Evolutionary conservation across 1,284 basidiomycete species (phyloP), one percentile per base, ranked within the genome.

Genomic region (Microbotryum violaceum): DNA sequence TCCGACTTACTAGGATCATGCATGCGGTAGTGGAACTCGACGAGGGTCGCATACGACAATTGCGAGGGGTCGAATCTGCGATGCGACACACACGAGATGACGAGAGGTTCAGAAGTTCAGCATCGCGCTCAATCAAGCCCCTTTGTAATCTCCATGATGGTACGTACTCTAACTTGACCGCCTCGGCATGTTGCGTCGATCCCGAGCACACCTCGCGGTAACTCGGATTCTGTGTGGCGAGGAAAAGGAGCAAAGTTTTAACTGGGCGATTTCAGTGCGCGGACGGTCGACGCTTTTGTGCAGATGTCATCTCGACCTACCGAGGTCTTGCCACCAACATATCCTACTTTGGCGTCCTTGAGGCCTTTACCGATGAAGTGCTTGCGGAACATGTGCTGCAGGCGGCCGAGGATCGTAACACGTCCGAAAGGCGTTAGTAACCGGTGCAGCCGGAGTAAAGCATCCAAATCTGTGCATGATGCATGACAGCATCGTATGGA

Each of bases 111-210:
- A 23, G 48, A n/a, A 16, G 29, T 21, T 31, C 21, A 49, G 48
- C 21, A n/a, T n/a, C n/a, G 69, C 93, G 96, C 27, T 80, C 80
- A 20, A 94, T 84, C 46, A 10, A 18, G 16, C 5, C 4, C 5
- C 37, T 3, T 42, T 42, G 37, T 18, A 2, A 42, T 18, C 37
- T 42, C 6, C 37, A 42, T 6, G 77, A 42, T 77, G 44, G 78
- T 1, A 87, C 88, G 75, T 93, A 98, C 71, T 87, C 84, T 66
- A 97, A 83, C 73, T 83, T 83, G 60, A 91, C 77, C 1, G 91
- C 87, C 77, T 98, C 94, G 4, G 94, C 94, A 74, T 97, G 91
- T 48, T 86, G 83, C 1, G 94, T 97, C 20, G 77, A 70, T 4
- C 91, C 92, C 7, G 81, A 78, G 76, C 91, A 93, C 21, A 97